Percentiles rank a stretch among this genome's conserved stretches.
Conservation (phyloP, 164 flowering plant species). For the Tetrastigma voinierianum region DNA sequence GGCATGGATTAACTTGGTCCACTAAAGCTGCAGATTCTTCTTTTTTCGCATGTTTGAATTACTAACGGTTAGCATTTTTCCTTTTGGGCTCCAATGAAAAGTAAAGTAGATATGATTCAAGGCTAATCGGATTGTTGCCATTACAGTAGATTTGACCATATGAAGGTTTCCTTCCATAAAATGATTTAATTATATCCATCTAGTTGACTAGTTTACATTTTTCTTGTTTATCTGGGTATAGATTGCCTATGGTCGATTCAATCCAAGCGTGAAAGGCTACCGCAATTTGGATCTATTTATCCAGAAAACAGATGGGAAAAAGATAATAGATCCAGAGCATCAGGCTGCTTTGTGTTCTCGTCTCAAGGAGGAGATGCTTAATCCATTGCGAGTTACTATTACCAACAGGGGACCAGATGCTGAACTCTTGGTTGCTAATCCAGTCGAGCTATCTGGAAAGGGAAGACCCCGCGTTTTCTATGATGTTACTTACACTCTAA, state of each 20-base stretch:
- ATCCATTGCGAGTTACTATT: slow-evolving; percentile 34
- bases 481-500: slow-evolving; percentile 49
- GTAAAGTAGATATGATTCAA: too few relatives aligned
- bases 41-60: too few relatives aligned
- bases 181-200: too few relatives aligned
- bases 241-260: slow-evolving; percentile 44
- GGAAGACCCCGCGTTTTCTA: slow-evolving; percentile 51
- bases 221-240: too few relatives aligned
- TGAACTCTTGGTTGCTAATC: slow-evolving; percentile 50
- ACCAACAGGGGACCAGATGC: slow-evolving; percentile 46
- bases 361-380: slow-evolving; percentile 41
- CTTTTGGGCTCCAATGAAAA: too few relatives aligned
- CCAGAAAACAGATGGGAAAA: slow-evolving; percentile 39
- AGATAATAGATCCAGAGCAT: slow-evolving; percentile 31
- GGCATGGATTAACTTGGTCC: too few relatives aligned
- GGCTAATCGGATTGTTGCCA: too few relatives aligned
- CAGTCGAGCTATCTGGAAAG: slow-evolving; percentile 44
- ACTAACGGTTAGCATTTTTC: too few relatives aligned
- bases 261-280: slow-evolving; percentile 28
- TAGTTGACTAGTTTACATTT: background rate
- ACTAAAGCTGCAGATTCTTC: too few relatives aligned
- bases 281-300: slow-evolving; percentile 40
- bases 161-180: too few relatives aligned
- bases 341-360: slow-evolving; percentile 30
- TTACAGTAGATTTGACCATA: too few relatives aligned